Base-by-base conservation (phyloP, 345 rosid genomes). In the Hibiscus syriacus region DNA sequence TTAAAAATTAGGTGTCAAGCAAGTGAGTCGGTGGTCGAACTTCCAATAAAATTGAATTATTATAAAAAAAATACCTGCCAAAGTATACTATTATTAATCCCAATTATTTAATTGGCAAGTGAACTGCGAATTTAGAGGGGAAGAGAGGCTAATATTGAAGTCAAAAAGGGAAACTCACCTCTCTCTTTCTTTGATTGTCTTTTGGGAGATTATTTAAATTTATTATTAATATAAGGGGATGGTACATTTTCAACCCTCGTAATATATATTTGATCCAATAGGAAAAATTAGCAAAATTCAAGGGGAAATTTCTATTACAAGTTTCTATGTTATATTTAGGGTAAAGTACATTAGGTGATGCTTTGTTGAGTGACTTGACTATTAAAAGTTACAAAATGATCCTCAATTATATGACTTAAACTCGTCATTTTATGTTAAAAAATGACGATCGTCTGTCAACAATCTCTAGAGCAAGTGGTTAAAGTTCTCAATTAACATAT, bases 81-180 rank as follows among this genome's bases (percentile, higher is more conserved):
- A 5, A 55, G 29, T 13, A 2, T 20, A 26, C 2, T 55, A 26
- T 2, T 43, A 52, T 22, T 22, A 52, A 20, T 6, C 27, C 16
- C 36, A 36, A 36, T 60, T 25, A 12, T 65, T 68, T 30, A 25
- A 67, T 26, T 12, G 57, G 72, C 71, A 63, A 70, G 71, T 68
- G 16, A 73, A 65, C 41, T 55, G 66, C 70, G 66, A 62, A 66
- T 65, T 70, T 64, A 52, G 48, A 14, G 4, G 43, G 6, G 43
- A 23, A 66, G 58, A 53, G 22, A 16, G 74, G 48, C 26, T 43
- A 16, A 62, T 70, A 14, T 54, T 72, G 27, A 80, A 75, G 83
- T 80, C 82, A 79, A 80, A 75, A 32, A 58, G 48, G 25, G 7
- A 29, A 30, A 16, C 41, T 19, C 11, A 17, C 7, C 25, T 2